Evolutionary conservation across 2,329 filamentous ascomycete genomes (phyloP), one percentile per base, ranked within the genome.

Genomic region (Trichoderma harzianum): DNA sequence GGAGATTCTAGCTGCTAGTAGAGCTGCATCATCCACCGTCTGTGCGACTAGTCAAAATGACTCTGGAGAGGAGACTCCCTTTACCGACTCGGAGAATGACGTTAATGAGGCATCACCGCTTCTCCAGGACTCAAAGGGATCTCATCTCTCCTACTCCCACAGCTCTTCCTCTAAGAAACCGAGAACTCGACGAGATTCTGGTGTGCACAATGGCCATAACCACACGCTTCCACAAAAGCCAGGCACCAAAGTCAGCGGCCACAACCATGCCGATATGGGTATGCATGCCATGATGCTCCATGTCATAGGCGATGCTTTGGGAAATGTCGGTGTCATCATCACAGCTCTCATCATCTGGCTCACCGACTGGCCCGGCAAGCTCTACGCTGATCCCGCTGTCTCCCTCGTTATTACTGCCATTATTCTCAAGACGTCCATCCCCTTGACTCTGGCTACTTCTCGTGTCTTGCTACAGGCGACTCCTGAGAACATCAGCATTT

Each of bases 381-480:
- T 89, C 83, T 98, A 98, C 79, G 92, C 93, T 57, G 96, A 99
- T 79, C 96, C 96, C 0, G 89, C 90, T 21, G 95, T 99, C 72
- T 99, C 96, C 0, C 89, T 99, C 18, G 88, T 98, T 81, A 99
- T 99, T 81, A 98, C 96, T 1, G 82, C 94, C 72, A 92, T 92
- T 76, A 92, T 93, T 73, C 86, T 92, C 72, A 87, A 87, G 75
- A 93, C 92, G 1, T 92, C 92, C 8, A 89, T 96, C 64, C 93
- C 93, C 1, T 88, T 97, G 26, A 95, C 93, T 74, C 88, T 90
- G 75, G 93, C 92, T 34, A 93, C 93, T 6, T 91, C 92, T 64
- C 92, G 96, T 77, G 97, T 99, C 71, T 88, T 99, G 16, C 88
- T 99, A 1, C 96, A 99, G 82, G 96, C 95, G 3, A 97, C 96